Percentiles rank a stretch among this genome's conserved stretches.
phyloP scores from a whole-genome alignment of 2,329 filamentous ascomycete genomes.

The Hypoxylon sp. region DNA sequence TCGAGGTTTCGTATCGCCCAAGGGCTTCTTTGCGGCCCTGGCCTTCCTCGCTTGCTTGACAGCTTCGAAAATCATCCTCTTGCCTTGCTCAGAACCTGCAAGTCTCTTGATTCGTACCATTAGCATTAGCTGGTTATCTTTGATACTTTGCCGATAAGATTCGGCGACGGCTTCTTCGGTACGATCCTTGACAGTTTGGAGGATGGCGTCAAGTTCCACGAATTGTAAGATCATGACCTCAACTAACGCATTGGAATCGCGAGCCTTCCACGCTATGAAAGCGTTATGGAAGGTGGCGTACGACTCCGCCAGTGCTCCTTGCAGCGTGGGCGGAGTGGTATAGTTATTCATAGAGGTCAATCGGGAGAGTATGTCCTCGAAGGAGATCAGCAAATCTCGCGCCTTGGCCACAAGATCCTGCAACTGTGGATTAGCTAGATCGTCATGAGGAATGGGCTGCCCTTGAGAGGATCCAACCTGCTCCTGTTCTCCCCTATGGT shows the following conservation, averaged over 20 bases:
- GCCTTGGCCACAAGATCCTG: constrained; percentile 83
- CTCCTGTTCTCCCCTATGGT: constrained; percentile 69
- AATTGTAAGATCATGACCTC: constrained; percentile 90
- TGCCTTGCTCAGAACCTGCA: constrained; percentile 77
- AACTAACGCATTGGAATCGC: constrained; percentile 80
- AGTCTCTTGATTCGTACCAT: constrained; percentile 84
- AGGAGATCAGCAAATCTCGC: constrained; percentile 80
- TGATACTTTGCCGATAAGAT: constrained; percentile 83
- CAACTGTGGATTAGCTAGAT: constrained; percentile 70
- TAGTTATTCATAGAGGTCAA: constrained; percentile 75
- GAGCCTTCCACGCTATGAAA: constrained; percentile 86
- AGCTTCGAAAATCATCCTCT: constrained; percentile 78
- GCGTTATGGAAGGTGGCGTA: constrained; percentile 82
- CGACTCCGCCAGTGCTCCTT: constrained; percentile 72
- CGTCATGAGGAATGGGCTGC: constrained; percentile 61
- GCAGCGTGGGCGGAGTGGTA: constrained; percentile 71
- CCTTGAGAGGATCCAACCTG: constrained; percentile 61
- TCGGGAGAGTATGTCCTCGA: constrained; percentile 78
- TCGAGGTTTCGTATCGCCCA: constrained; percentile 77
- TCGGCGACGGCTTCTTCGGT: constrained; percentile 78
- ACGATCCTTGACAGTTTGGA: constrained; percentile 84
- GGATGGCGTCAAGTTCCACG: constrained; percentile 84
- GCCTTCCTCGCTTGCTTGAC: constrained; percentile 77
- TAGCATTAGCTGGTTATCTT: constrained; percentile 82
- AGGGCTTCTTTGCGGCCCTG: constrained; percentile 72